Evolutionary conservation across 1,284 basidiomycete genomes (phyloP), one percentile per base, ranked within the genome.

Genomic region (Pascua sp.): DNA sequence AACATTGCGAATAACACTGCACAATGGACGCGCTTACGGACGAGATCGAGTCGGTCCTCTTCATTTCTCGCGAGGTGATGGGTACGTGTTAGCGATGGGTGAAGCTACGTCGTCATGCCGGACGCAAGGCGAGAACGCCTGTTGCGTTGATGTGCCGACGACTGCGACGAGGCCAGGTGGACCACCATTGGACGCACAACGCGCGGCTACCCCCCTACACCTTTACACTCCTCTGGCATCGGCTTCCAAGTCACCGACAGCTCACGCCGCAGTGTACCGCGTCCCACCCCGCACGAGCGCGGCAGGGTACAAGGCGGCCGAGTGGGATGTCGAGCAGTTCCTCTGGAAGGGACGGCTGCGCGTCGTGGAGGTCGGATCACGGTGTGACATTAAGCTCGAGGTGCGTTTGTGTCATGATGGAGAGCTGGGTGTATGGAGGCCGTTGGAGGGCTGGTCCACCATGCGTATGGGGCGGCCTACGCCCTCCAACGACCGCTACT

Each of bases 321-420:
- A 73, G 41, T 78, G 77, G 77, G 73, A 77, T 48, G 73, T 75
- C 46, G 72, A 76, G 61, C 55, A 64, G 47, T 75, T 78, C 60
- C 56, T 79, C 43, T 79, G 77, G 77, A 76, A 78, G 59, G 77
- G 77, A 0, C 56, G 77, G 18, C 55, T 79, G 59, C 65, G 77
- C 37, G 72, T 78, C 2, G 48, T 78, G 15, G 75, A 78, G 56
- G 59, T 71, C 38, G 76, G 76, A 5, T 42, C 57, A 11, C 51
- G 66, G 46, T 77, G 76, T 52, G 76, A 77, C 53, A 64, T 79
- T 15, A 64, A 71, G 44, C 61, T 79, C 24, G 77, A 79, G 68
- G 77, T 76, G 53, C 54, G 72, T 60, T 18, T n/a, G 4, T 24
- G 7, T 16, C 11, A 18, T 32, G 24, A 32, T 32, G 24, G n/a